A percentile compares a stretch with the other conserved stretches of the same genome.
Conservation (phyloP, 225 moss, liverwort and hornwort species). For the Neckera pumila region DNA sequence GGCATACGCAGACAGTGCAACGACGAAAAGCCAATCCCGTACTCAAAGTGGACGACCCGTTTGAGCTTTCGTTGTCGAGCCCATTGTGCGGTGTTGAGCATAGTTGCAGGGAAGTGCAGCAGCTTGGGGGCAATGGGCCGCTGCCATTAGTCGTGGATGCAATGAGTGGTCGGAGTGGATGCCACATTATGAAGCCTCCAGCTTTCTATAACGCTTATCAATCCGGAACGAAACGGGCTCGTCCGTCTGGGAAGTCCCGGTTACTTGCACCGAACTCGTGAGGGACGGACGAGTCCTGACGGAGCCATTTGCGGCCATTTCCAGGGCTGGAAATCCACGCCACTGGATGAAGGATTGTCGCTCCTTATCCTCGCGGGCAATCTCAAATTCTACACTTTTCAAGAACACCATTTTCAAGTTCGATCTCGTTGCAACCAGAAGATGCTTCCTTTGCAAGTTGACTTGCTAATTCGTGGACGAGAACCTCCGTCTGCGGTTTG, state of each 20-base stretch:
- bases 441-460: background rate
- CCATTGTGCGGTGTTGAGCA: constrained; percentile 22
- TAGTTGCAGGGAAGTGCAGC: background rate
- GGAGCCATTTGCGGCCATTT: background rate
- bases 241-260: background rate
- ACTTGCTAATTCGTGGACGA: background rate
- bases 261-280: constrained; percentile 10
- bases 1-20: background rate
- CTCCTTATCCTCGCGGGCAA: background rate
- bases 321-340: background rate
- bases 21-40: background rate
- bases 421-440: background rate
- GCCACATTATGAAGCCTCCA: background rate
- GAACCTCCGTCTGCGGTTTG: background rate
- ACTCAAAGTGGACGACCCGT: constrained; percentile 23
- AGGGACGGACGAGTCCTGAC: background rate
- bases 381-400: background rate
- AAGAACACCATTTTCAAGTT: background rate
- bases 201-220: background rate
- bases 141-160: background rate
- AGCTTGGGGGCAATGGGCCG: background rate
- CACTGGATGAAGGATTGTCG: background rate
- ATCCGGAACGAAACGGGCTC: constrained; percentile 3
- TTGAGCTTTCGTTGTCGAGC: constrained; percentile 30
- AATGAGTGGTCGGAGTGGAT: background rate